These are phyloP conservation scores for Colletotrichum tanaceti DNA, from an alignment of 2,329 filamentous ascomycete species.

Conservation along the genomic window DNA sequence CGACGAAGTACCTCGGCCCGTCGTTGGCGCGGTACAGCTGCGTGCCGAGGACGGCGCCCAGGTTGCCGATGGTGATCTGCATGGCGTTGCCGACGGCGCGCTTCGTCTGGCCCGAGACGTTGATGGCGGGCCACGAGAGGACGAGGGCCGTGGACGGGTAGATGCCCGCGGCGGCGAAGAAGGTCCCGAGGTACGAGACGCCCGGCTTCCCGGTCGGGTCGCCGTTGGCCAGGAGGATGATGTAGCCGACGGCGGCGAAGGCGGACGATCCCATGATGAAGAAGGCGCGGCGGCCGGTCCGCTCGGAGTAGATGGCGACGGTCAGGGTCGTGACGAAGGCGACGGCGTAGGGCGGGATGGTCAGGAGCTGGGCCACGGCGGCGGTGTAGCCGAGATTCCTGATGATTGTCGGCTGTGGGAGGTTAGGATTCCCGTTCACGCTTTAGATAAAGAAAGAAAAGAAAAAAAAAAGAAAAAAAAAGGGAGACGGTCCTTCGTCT, in stretches of 20 bases:
- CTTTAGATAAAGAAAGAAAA: rapidly evolving
- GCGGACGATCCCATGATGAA: conserved; percentile 71
- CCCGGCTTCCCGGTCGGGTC: conserved; percentile 61
- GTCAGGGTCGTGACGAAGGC: conserved; percentile 69
- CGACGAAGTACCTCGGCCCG: conserved; percentile 72
- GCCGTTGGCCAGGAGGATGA: conserved; percentile 66
- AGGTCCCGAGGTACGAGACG: conserved; percentile 69
- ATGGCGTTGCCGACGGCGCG: conserved; percentile 75
- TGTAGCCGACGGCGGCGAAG: conserved; percentile 72
- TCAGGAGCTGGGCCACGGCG: conserved; percentile 67
- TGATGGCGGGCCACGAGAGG: conserved; percentile 77
- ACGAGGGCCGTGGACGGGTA: conserved; percentile 73
- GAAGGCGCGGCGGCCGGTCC: conserved; percentile 65
- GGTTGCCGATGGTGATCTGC: conserved; percentile 78
- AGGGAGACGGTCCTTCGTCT: too few relatives aligned
- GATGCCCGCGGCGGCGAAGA: conserved; percentile 74
- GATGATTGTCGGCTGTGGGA: conserved; percentile 63
- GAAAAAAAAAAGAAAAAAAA: rapidly evolving
- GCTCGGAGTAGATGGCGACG: conserved; percentile 71
- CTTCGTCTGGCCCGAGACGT: conserved; percentile 78
- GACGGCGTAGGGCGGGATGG: conserved; percentile 73
- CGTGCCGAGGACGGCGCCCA: conserved; percentile 76
- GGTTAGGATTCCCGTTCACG: neutral
- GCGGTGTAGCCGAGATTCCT: conserved; percentile 64
- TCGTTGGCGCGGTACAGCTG: conserved; percentile 73